Base-by-base conservation (phyloP, 345 rosid species). In the Citrus sp. region DNA sequence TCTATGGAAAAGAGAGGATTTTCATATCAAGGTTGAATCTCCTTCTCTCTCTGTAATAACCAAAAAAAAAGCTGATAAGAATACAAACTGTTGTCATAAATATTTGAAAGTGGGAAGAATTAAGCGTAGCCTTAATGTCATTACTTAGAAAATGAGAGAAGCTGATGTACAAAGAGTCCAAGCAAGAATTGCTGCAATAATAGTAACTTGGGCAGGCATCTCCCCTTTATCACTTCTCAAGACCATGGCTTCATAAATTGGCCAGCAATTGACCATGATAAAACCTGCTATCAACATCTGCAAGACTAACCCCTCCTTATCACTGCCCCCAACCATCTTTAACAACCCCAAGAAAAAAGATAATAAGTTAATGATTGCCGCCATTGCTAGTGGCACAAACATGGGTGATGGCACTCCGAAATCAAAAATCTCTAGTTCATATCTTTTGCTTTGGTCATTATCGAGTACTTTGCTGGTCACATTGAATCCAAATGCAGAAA, bases 191-290 rank as follows among this genome's bases (percentile, higher is more conserved):
- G 69, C 46, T 27, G 88, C 84, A 35, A 67, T 67, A 61, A 79
- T 4, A 6, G 84, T 87, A 38, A 83, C 75, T 40, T 54, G 70
- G 27, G 77, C 66, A 24, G 92, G 84, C 81, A 92, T 56, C 67
- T 79, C 88, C 25, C 97, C 97, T 35, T 81, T 70, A 54, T 93
- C 93, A 32, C 37, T 90, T 79, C 97, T 90, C 27, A 89, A 49
- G 9, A 83, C 65, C 83, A 93, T 87, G 70, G 94, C 94, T 75
- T 84, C 88, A 40, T 88, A 94, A 65, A 91, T 60, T 24, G 95
- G 94, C 79, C 82, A 85, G 81, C 84, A 82, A 70, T 92, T 91
- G 78, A 85, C 76, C 37, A 75, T 81, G 1, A 75, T 86, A 30
- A 84, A 90, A 5, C 93, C 84, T 22, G 85, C 67, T 22, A 87